A percentile compares a stretch with the other conserved stretches of the same genome.
phyloP scores from a whole-genome alignment of 306 rosid genomes.

The Rosa rugosa region DNA sequence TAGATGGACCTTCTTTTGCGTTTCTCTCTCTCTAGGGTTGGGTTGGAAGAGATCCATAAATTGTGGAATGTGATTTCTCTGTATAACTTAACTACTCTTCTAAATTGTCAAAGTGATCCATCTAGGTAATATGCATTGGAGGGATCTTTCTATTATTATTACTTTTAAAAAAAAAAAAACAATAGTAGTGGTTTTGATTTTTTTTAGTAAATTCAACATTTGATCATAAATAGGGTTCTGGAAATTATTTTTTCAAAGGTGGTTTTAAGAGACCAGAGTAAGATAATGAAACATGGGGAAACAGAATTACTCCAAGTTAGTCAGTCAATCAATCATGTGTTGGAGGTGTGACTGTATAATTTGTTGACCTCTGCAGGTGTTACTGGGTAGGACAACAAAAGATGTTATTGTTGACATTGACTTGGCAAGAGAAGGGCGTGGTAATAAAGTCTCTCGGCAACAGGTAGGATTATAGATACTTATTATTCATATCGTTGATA shows the following conservation, averaged over 20 bases:
- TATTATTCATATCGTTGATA: background rate
- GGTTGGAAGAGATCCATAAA: slow-evolving; percentile 10
- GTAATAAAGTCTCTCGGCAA: slow-evolving; percentile 78
- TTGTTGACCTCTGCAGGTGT: slow-evolving; percentile 52
- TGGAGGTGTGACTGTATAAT: slow-evolving; percentile 23
- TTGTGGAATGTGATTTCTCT: slow-evolving; percentile 15
- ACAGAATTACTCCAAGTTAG: slow-evolving; percentile 13
- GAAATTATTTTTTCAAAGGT: background rate
- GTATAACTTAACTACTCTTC: background rate
- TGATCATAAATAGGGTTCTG: background rate
- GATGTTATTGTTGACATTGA: slow-evolving; percentile 78
- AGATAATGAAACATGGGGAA: slow-evolving; percentile 18
- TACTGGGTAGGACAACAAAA: slow-evolving; percentile 83
- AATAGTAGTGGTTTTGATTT: background rate
- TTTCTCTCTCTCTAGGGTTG: slow-evolving; percentile 6
- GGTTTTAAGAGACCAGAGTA: slow-evolving; percentile 7
- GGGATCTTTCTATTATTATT: background rate
- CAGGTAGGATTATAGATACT: slow-evolving; percentile 58
- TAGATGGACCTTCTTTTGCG: background rate
- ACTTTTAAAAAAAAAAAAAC: background rate
- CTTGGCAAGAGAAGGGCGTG: slow-evolving; percentile 71
- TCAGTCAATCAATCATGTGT: background rate
- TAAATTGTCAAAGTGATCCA: background rate
- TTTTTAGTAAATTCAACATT: background rate
- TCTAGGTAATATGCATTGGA: background rate